phyloP scores from a whole-genome alignment of 345 rosid genomes.

The Orychophragmus violaceus region DNA sequence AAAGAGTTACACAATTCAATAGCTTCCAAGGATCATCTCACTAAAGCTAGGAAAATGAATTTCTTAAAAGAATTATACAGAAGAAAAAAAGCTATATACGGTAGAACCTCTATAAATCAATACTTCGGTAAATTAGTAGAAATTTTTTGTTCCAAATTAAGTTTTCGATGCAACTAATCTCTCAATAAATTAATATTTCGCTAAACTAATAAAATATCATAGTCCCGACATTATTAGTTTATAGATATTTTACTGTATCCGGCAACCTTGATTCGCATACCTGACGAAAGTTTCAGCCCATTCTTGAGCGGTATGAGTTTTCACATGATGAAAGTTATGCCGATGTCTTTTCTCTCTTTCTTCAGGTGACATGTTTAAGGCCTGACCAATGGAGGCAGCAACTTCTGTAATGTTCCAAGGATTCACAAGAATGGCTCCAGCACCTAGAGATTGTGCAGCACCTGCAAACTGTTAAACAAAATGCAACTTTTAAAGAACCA shows the following conservation, averaged over 20 bases:
- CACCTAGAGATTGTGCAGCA: constrained; percentile 98
- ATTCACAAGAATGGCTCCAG: constrained; percentile 96
- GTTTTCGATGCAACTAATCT: too few species aligned
- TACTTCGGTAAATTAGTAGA: too few species aligned
- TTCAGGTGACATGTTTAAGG: constrained; percentile 72
- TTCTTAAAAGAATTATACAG: background rate
- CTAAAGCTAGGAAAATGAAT: background rate
- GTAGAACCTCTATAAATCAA: too few species aligned
- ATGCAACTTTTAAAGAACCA: background rate
- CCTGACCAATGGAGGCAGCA: constrained; percentile 84
- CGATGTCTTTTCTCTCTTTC: constrained; percentile 88
- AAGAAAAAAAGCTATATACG: too few species aligned
- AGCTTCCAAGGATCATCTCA: background rate
- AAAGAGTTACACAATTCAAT: constrained; percentile 8
- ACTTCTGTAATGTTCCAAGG: constrained; percentile 99
- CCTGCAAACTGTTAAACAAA: constrained; percentile 75
- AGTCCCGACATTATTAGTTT: too few species aligned
- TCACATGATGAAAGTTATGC: constrained; percentile 75
- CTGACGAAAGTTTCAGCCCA: constrained; percentile 99
- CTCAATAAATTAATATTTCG: too few species aligned
- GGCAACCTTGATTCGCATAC: constrained; percentile 29
- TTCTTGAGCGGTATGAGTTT: constrained; percentile 89
- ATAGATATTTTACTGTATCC: too few species aligned
- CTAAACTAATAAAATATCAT: too few species aligned
- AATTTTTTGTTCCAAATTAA: too few species aligned